phyloP scores from a whole-genome alignment of 768 basidiomycete species.

The Podaxis sp. region DNA sequence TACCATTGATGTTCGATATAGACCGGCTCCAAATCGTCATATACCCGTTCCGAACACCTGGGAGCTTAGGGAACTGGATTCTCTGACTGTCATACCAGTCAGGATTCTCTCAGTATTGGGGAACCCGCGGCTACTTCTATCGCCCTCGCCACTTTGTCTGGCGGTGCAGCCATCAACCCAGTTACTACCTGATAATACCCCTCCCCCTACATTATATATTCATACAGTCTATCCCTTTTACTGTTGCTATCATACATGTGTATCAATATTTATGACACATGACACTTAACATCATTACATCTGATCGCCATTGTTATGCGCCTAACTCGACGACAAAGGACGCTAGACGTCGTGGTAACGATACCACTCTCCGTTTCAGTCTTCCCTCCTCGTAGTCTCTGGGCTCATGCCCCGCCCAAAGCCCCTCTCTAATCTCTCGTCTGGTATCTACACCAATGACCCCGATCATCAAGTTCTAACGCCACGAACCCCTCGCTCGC shows the following conservation, averaged over 20 bases:
- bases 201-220: not conserved
- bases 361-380: not conserved
- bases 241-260: not conserved
- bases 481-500: slow-evolving; percentile 61
- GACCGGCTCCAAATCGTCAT: not conserved
- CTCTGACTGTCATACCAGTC: too few species aligned
- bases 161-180: not conserved
- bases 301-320: slow-evolving; percentile 3
- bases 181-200: not conserved
- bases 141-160: too few species aligned
- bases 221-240: not conserved
- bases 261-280: not conserved
- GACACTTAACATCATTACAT: not conserved
- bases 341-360: not conserved
- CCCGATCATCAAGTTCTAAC: slow-evolving; percentile 36
- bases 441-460: slow-evolving; percentile 25
- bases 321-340: not conserved
- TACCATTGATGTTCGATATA: slow-evolving; percentile 21
- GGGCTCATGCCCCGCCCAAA: slow-evolving; percentile 33
- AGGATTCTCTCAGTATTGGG: too few species aligned
- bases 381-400: not conserved
- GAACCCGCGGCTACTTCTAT: too few species aligned
- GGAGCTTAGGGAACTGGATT: too few species aligned
- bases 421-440: slow-evolving; percentile 32
- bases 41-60: too few species aligned